Base-by-base conservation (phyloP, 2,329 filamentous ascomycete genomes). In the Pseudogymnoascus sp. region DNA sequence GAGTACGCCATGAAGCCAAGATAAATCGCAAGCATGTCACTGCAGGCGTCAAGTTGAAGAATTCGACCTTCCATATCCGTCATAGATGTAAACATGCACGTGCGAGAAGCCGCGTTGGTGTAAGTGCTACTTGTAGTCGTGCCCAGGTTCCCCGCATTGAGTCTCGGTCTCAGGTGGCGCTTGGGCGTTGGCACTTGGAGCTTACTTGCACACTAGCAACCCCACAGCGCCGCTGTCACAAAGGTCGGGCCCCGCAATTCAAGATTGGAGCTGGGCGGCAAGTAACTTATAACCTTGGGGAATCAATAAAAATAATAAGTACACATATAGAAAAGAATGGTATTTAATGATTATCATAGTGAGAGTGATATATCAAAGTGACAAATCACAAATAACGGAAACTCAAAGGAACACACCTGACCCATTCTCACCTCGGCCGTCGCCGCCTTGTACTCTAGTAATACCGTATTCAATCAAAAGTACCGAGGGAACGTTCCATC, bases 401-500 rank as follows among this genome's bases (percentile, higher is more conserved):
- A 5, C n/a, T 28, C 28, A 31, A 49, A 16, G 34, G 9, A 12
- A 1, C 5, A 18, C 8, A 7, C 49, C 46, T 4, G 7, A 34
- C 6, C 49, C 18, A 4, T 34, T 31, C n/a, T 56, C 25, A 34
- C 5, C 25, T 18, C 16, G 25, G n/a, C 46, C 46, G 14, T 11
- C 23, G 25, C n/a, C 12, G n/a, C n/a, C 49, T 34, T 31, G 49
- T 56, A 42, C 38, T 31, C 46, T 3, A 34, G 46, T 53, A 18
- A 18, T 53, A 53, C 25, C 46, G n/a, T 34, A 34, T 56, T 56
- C 28, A 34, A 56, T 34, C 5, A 18, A 56, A 56, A 56, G n/a
- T 34, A 56, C 49, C n/a, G 49, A 56, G 28, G 49, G 28, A 56
- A 56, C 49, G 49, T 56, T 34, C n/a, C 49, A 56, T 56, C 25